Conservation (phyloP, 2,329 filamentous ascomycete genomes). For the Geoglossum cookeanum region DNA sequence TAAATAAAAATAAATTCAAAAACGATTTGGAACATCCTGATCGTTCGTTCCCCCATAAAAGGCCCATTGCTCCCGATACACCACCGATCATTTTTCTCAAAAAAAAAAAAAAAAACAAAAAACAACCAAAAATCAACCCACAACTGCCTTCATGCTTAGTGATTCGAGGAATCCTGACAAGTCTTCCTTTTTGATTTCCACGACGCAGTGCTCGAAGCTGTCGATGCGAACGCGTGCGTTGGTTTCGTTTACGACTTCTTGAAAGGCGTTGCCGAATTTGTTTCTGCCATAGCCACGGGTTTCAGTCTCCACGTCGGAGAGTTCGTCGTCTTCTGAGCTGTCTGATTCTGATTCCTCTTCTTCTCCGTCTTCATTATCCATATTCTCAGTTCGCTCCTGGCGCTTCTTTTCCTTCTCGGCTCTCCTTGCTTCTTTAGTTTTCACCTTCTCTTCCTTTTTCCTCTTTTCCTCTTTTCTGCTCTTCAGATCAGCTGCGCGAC, state of each 20-base stretch:
- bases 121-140: not conserved
- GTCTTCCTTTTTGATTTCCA: conserved; percentile 96
- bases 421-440: conserved; percentile 38
- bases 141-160: not conserved
- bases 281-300: conserved; percentile 60
- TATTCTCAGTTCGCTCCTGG: conserved; percentile 44
- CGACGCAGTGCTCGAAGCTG: conserved; percentile 92
- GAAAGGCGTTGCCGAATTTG: conserved; percentile 84
- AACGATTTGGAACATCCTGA: no score
- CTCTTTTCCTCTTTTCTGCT: conserved; percentile 48
- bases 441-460: conserved; percentile 41
- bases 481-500: conserved; percentile 50
- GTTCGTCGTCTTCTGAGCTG: conserved; percentile 21
- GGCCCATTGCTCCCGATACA: no score
- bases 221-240: conserved; percentile 80
- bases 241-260: conserved; percentile 84
- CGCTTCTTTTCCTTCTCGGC: conserved; percentile 37
- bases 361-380: conserved; percentile 33
- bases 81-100: no score
- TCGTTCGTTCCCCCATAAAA: no score
- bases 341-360: conserved; percentile 20
- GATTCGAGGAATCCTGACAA: conserved; percentile 67
- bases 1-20: no score
- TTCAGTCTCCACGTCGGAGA: conserved; percentile 15
- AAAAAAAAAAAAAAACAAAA: no score